These are phyloP conservation scores for Dentipellis fragilis DNA, from an alignment of 768 basidiomycete genomes.

Conservation along the genomic window DNA sequence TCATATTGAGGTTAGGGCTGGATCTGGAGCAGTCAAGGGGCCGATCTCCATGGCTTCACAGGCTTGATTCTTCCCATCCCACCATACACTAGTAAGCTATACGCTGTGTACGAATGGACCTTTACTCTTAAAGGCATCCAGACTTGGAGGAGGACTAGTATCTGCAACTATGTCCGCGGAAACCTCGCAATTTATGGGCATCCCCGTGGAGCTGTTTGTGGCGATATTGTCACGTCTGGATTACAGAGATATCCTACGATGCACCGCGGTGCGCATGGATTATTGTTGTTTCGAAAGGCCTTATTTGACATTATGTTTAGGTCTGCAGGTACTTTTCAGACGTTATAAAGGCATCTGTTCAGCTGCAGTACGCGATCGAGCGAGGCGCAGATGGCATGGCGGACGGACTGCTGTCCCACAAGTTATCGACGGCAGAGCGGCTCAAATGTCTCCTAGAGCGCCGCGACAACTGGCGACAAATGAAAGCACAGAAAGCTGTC, in stretches of 20 bases:
- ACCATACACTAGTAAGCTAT: too few relatives aligned
- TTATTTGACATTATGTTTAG: constrained; percentile 6
- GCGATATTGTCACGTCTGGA: neutral
- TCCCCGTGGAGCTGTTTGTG: neutral
- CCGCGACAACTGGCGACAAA: constrained; percentile 25
- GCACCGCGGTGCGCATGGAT: neutral
- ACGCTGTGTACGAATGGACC: too few relatives aligned
- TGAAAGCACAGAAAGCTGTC: constrained; percentile 18
- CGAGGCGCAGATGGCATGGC: constrained; percentile 22
- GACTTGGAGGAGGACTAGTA: too few relatives aligned
- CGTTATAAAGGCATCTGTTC: constrained; percentile 14
- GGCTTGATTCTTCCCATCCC: too few relatives aligned
- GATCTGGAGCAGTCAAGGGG: too few relatives aligned
- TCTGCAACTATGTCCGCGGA: too few relatives aligned
- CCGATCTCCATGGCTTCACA: too few relatives aligned
- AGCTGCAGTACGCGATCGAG: constrained; percentile 23
- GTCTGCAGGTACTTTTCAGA: constrained; percentile 16
- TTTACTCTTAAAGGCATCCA: too few relatives aligned
- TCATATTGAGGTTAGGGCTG: too few relatives aligned
- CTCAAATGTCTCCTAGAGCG: constrained; percentile 24
- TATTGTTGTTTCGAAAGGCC: neutral
- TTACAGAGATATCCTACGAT: neutral
- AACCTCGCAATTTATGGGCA: too few relatives aligned
- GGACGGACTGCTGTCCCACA: constrained; percentile 9
- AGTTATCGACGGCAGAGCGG: constrained; percentile 20